Evolutionary conservation across 2,329 filamentous ascomycete species (phyloP), one percentile per base, ranked within the genome.

Genomic region (Fusarium longipes): DNA sequence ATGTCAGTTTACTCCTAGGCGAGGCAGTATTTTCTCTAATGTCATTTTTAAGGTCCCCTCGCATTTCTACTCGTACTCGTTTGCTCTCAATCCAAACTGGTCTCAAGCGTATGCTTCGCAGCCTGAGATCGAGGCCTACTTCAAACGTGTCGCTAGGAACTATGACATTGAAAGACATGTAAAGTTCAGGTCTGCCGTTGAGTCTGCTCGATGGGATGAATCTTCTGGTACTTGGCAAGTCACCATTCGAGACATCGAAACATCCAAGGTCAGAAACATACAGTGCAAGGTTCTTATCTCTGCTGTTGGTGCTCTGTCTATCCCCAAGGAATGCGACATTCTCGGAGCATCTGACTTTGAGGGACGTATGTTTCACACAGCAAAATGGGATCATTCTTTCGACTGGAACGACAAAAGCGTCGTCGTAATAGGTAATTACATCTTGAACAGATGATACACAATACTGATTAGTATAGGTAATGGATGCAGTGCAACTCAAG

Each of bases 21-120:
- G 3, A 36, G 17, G 1, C 1, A 5, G 3, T 6, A 11, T 3
- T 1, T 1, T 3, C 2, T 9, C 24, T 25, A 22, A 4, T 6
- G 4, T 10, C 9, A 2, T 12, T 1, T 15, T 8, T 5, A 3
- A 74, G 70, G 72, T 74, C 0, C 61, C 70, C 3, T 71, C 68
- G 4, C 73, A 75, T 30, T 74, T 74, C 49, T 76, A 70, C 14
- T 74, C 73, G 1, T 76, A 74, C 24, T 74, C 72, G 0, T 75
- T 75, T 27, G 71, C 65, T 2, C 35, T 71, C 4, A 75, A 75
- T 7, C 73, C 74, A 3, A 52, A 74, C 18, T 75, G 72, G 74
- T 70, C 68, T 1, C 67, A 67, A 22, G 67, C 59, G 8, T 75
- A 68, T 50, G 70, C 72, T 7, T 61, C 69, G 52, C 70, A 73